These are phyloP conservation scores for Hemileia vastatrix DNA, from an alignment of 1,284 basidiomycete genomes.

Conservation along the genomic window DNA sequence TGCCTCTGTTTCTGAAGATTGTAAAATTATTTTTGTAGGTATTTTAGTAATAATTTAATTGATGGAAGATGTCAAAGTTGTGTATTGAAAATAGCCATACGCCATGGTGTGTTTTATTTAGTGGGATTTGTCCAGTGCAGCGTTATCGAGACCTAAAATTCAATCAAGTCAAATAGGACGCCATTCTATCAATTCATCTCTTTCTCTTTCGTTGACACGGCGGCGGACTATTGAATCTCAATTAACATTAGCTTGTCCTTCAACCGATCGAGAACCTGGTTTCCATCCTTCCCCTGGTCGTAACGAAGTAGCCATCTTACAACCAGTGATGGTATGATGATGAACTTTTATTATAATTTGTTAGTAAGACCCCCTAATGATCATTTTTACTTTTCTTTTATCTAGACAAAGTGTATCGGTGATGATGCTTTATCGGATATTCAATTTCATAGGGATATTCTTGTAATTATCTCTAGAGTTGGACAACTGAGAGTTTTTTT, in stretches of 20 bases:
- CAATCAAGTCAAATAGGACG: conserved; percentile 60
- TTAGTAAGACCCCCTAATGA: not conserved
- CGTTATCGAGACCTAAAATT: conserved; percentile 52
- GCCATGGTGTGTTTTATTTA: conserved; percentile 45
- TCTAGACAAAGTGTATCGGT: conserved; percentile 16
- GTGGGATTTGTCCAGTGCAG: conserved; percentile 76
- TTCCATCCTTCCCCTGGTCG: conserved; percentile 78
- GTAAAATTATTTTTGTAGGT: conserved; percentile 71
- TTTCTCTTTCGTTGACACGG: conserved; percentile 24
- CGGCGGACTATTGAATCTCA: conserved; percentile 50
- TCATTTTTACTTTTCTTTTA: not conserved
- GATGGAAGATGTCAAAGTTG: no score
- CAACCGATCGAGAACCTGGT: conserved; percentile 46
- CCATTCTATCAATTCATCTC: conserved; percentile 41
- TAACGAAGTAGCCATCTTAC: conserved; percentile 77
- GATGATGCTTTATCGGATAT: conserved; percentile 9
- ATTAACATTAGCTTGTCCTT: conserved; percentile 47
- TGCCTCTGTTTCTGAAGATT: conserved; percentile 86
- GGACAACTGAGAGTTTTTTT: conserved; percentile 7
- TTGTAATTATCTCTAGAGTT: not conserved
- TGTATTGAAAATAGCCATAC: no score
- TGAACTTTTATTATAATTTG: not conserved
- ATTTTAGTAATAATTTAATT: no score
- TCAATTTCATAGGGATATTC: conserved; percentile 1
- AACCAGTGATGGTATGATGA: conserved; percentile 65